phyloP scores from a whole-genome alignment of 495 filamentous ascomycete species.

The Letharia lupina region DNA sequence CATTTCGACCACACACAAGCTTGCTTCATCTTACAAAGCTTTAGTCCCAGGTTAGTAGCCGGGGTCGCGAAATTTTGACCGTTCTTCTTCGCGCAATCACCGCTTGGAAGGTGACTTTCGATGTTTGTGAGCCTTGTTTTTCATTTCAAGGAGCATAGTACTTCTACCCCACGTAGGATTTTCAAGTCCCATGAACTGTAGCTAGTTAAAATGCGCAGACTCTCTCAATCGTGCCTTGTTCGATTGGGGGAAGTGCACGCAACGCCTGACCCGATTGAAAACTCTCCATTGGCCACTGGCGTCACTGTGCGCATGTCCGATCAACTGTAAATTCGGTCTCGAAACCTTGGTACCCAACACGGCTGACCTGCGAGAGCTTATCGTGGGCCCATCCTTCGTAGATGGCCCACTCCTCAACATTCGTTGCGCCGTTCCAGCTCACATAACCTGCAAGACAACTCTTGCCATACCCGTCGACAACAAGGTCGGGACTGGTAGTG shows the following conservation, averaged over 20 bases:
- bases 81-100: too few species aligned
- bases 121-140: too few species aligned
- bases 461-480: constrained; percentile 21
- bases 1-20: too few species aligned
- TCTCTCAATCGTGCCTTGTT: background rate
- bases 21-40: too few species aligned
- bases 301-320: constrained; percentile 7
- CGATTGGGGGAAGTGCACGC: background rate
- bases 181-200: too few species aligned
- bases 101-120: too few species aligned
- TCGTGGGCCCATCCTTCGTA: constrained; percentile 21
- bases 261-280: constrained; percentile 3
- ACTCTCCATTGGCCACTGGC: background rate
- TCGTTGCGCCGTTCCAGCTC: constrained; percentile 41
- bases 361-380: constrained; percentile 12
- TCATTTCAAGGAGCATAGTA: too few species aligned
- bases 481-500: constrained; percentile 32
- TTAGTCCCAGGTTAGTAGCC: too few species aligned
- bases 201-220: too few species aligned
- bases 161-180: too few species aligned
- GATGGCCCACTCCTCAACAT: constrained; percentile 33
- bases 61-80: too few species aligned
- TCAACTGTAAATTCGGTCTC: constrained; percentile 15
- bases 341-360: constrained; percentile 15
- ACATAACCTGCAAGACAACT: constrained; percentile 25